A percentile compares a stretch with the other conserved stretches of the same genome.
Evolutionary conservation across 1,284 basidiomycete genomes (phyloP).

Genomic region (Fomitopsis pinicola): DNA sequence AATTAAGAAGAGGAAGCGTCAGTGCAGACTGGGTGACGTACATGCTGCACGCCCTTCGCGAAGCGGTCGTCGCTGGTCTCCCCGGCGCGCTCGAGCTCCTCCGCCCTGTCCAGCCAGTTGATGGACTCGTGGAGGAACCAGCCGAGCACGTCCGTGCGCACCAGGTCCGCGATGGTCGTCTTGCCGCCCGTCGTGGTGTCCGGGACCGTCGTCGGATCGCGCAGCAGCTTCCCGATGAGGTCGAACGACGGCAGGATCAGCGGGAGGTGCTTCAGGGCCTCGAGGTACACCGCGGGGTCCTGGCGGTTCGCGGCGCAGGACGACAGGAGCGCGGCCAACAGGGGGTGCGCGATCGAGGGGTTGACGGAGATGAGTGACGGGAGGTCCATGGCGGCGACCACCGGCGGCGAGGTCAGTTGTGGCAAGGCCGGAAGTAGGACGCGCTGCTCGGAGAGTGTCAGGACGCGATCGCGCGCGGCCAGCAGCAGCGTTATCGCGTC

Average conservation of each 20-base stretch:
- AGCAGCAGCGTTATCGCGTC: conserved; percentile 63
- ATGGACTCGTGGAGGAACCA: conserved; percentile 64
- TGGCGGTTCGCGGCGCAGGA: conserved; percentile 11
- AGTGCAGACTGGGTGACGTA: conserved; percentile 31
- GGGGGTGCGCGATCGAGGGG: conserved; percentile 59
- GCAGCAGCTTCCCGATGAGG: conserved; percentile 59
- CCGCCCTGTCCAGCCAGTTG: conserved; percentile 62
- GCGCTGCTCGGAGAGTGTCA: conserved; percentile 69
- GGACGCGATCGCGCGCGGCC: conserved; percentile 61
- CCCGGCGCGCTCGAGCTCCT: conserved; percentile 60
- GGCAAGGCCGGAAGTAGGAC: conserved; percentile 42
- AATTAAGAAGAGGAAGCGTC: not conserved
- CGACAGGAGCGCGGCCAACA: conserved; percentile 52
- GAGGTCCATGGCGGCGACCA: conserved; percentile 65
- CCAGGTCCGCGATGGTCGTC: conserved; percentile 58
- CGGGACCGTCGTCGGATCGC: conserved; percentile 46
- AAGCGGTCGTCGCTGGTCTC: conserved; percentile 66
- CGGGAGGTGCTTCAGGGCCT: conserved; percentile 54
- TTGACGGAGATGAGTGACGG: conserved; percentile 62
- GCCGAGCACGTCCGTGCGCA: conserved; percentile 60
- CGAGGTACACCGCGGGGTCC: conserved; percentile 47
- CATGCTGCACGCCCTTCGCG: conserved; percentile 63
- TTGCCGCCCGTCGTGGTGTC: conserved; percentile 36
- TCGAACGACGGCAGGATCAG: conserved; percentile 72
- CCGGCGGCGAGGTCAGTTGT: conserved; percentile 47